Percentiles rank a stretch among this genome's conserved stretches.
These are phyloP conservation scores for Heritiera littoralis DNA, from an alignment of 345 rosid species.

Conservation along the genomic window DNA sequence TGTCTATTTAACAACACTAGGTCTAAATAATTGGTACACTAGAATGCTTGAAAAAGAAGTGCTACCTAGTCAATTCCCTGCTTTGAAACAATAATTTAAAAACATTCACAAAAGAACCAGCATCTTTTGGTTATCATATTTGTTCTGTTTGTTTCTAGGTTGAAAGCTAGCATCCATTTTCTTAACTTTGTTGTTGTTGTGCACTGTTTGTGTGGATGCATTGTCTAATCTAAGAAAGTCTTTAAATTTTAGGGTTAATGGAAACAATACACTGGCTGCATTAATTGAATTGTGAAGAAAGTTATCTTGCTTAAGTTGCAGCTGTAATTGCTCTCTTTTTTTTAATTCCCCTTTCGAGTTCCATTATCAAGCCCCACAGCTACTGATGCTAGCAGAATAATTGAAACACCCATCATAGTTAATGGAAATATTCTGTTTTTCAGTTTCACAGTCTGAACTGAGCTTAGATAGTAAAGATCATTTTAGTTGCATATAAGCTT, in stretches of 20 bases:
- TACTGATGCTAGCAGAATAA: not conserved
- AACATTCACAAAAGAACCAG: not conserved
- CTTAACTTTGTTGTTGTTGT: not conserved
- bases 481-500: conserved; percentile 7
- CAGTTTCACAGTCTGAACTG: conserved; percentile 12
- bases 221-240: not conserved
- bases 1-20: not conserved
- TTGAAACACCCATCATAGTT: not conserved
- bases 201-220: not conserved
- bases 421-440: conserved; percentile 14
- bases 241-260: not conserved
- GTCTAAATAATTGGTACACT: not conserved
- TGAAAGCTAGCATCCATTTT: not conserved
- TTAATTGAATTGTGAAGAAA: not conserved
- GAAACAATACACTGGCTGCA: not conserved
- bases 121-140: not conserved
- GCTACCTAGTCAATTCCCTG: not conserved
- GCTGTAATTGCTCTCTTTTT: not conserved
- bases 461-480: not conserved
- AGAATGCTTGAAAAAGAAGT: not conserved
- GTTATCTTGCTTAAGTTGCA: not conserved
- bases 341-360: not conserved
- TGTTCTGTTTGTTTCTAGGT: not conserved
- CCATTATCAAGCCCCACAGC: not conserved
- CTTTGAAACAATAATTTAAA: not conserved